Evolutionary conservation across 2,329 filamentous ascomycete species (phyloP), one percentile per base, ranked within the genome.

Genomic region (Dactylellina cionopaga): DNA sequence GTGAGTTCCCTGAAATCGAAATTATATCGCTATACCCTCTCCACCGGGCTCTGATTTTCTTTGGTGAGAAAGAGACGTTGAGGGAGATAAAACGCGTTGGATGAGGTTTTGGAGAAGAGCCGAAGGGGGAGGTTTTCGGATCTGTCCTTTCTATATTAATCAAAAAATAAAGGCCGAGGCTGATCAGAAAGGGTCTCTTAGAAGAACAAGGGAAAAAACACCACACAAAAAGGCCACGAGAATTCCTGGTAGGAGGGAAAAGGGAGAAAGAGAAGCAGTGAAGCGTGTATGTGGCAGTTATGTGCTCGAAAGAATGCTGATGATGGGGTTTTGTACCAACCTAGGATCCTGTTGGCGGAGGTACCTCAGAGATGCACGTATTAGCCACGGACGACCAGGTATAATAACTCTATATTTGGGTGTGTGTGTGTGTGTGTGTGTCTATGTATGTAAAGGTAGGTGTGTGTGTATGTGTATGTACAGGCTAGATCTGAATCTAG

Each of bases 371-470:
- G 49, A 46, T 62, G 58, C 47, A 35, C 19, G 41, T 56, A 41
- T 69, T 69, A 69, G 64, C 55, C 49, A 60, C 66, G 17, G 51
- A 52, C 49, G 19, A 56, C 66, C 33, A 56, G 43, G 66, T 64
- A 71, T 56, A n/a, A n/a, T n/a, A 63, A 71, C 66, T 56, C 66
- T 64, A 71, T 71, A 71, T 71, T 71, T 71, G 66, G 66, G 29
- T 37, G 51, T 41, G 49, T 19, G 44, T 37, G n/a, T n/a, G n/a
- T n/a, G n/a, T n/a, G n/a, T n/a, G n/a, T n/a, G n/a, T n/a, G n/a
- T n/a, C n/a, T n/a, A n/a, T n/a, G n/a, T n/a, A n/a, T n/a, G n/a
- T n/a, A n/a, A n/a, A n/a, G n/a, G n/a, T n/a, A n/a, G n/a, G n/a
- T n/a, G n/a, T n/a, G n/a, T n/a, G n/a, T n/a, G n/a, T n/a, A n/a